A percentile compares a stretch with the other conserved stretches of the same genome.
These are phyloP conservation scores for Phytophthora crassamura DNA, from an alignment of 352 stramenopile genomes.

Conservation along the genomic window DNA sequence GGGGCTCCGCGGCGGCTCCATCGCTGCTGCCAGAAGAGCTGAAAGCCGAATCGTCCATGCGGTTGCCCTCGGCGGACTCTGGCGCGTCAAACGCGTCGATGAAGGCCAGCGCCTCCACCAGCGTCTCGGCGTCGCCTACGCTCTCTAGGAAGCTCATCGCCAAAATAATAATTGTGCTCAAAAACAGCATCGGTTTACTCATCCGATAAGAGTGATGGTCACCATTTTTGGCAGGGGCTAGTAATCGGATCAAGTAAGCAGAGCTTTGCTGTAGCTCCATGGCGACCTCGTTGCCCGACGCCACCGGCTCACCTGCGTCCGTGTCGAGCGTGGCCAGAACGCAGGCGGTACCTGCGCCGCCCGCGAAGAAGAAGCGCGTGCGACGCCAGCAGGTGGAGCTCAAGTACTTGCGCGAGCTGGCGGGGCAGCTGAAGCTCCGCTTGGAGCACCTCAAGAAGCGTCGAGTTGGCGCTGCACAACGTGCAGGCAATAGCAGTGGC, in stretches of 20 bases:
- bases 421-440: conserved; percentile 35
- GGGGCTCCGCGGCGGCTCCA: not conserved
- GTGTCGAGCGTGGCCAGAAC: not conserved
- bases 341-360: not conserved
- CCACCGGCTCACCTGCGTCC: conserved; percentile 17
- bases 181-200: too few relatives aligned
- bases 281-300: conserved; percentile 1
- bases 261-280: not conserved
- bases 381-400: conserved; percentile 45
- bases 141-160: conserved; percentile 27
- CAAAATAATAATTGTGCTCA: not conserved
- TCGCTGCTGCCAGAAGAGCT: conserved; percentile 13
- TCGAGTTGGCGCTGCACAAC: conserved; percentile 1
- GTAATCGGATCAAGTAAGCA: too few relatives aligned
- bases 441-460: conserved; percentile 39
- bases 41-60: conserved; percentile 2
- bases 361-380: conserved; percentile 40
- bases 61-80: not conserved
- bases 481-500: not conserved
- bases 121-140: conserved; percentile 16
- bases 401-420: conserved; percentile 40
- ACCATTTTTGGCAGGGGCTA: too few relatives aligned
- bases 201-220: too few relatives aligned
- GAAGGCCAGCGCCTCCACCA: conserved; percentile 37
- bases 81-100: conserved; percentile 36